Base-by-base conservation (phyloP, 805 yeast genomes). In the Lipomyces lipofer region DNA sequence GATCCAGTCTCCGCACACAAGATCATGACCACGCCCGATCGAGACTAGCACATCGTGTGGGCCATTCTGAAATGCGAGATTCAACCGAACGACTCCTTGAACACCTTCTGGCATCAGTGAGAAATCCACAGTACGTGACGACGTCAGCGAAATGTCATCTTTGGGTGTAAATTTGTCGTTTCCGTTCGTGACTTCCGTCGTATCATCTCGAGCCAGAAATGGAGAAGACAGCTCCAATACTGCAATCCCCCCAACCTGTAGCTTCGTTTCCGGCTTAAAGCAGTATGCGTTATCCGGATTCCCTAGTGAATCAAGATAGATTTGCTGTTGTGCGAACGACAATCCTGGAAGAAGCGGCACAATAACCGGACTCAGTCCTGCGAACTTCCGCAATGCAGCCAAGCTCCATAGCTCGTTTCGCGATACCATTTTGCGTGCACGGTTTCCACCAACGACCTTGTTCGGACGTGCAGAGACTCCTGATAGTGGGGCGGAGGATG, bases 341-440 rank as follows among this genome's bases (percentile, higher is more conserved):
- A 71, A 56, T 28, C 69, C 68, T 1, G 72, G 72, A 12, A 71
- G 64, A 5, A 73, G 38, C 5, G 71, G 61, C 2, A 69, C 73
- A 25, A 69, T 59, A 1, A 71, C 49, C 15, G 56, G 51, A 27
- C 49, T 33, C 4, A 48, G 25, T 17, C 45, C 47, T 9, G 54
- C 58, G 25, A 52, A 45, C 17, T 15, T 46, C 27, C 51, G 52
- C 28, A 54, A 21, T 15, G 65, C 60, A 48, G 50, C 54, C 13
- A 57, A 50, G 40, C 69, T 47, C 77, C 77, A 73, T 22, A 47
- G 53, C 42, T 61, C 62, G 9, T 72, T 63, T 13, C 77, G 63
- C 13, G 42, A 19, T n/a, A 63, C 54, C 74, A 74, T 71, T 49
- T 72, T 72, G 27, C 66, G 63, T 15, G 63, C 54, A 36, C 76